Percentiles rank a stretch among this genome's conserved stretches.
These are phyloP conservation scores for Lentinula detonsa DNA, from an alignment of 768 basidiomycete genomes.

Conservation along the genomic window DNA sequence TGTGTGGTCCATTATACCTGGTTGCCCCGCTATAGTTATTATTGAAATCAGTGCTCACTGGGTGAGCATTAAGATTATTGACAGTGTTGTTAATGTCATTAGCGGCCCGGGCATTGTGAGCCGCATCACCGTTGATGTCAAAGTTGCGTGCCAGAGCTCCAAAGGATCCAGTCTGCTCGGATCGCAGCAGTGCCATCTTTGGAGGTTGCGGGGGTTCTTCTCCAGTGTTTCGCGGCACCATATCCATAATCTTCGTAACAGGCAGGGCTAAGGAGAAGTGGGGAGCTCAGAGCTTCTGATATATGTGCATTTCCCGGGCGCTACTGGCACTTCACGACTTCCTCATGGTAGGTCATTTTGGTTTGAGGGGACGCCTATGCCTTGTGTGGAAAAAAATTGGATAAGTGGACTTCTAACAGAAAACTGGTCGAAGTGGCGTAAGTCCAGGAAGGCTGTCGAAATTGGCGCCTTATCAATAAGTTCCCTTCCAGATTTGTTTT, in stretches of 20 bases:
- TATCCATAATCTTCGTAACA: too few relatives aligned
- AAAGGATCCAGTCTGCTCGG: not conserved
- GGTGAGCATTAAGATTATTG: not conserved
- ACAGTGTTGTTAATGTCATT: not conserved
- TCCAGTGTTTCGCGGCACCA: not conserved
- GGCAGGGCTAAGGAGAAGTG: too few relatives aligned
- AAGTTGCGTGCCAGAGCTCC: not conserved
- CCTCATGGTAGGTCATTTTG: not conserved
- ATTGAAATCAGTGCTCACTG: not conserved
- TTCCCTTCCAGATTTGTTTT: too few relatives aligned
- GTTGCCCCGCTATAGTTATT: not conserved
- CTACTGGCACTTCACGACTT: not conserved
- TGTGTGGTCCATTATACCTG: not conserved
- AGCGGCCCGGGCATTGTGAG: not conserved
- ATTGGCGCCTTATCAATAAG: too few relatives aligned
- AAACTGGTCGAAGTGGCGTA: not conserved
- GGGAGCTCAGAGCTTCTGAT: too few relatives aligned
- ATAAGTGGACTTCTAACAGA: not conserved
- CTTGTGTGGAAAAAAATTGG: not conserved
- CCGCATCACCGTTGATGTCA: not conserved
- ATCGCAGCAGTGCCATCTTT: not conserved
- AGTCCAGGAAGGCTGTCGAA: too few relatives aligned
- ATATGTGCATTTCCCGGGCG: too few relatives aligned
- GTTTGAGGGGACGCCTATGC: not conserved
- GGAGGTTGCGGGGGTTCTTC: not conserved